Evolutionary conservation across 768 basidiomycete genomes (phyloP), one percentile per base, ranked within the genome.

Genomic region (Russula abietina): DNA sequence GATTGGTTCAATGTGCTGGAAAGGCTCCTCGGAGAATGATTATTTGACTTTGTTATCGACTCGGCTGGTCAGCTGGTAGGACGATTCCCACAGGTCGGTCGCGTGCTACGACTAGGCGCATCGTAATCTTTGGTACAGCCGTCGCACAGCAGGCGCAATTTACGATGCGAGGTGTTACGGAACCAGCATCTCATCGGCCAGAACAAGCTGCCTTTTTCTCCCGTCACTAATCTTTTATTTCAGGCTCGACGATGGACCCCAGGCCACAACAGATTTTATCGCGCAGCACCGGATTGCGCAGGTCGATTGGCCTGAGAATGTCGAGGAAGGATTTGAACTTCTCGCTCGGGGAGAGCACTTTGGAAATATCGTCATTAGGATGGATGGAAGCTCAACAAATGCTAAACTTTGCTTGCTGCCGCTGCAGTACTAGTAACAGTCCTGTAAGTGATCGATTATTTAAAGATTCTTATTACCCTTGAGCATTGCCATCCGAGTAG

Each of bases 181-280:
- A 87, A 90, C 68, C 83, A 87, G 46, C 83, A 85, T 64, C 75
- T 94, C 45, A 77, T 90, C 36, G 91, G 91, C 90, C 48, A 48
- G 79, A 71, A 17, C 5, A n/a, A 26, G 22, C 2, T 26, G 1
- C 14, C 30, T 0, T 17, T 32, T 24, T 52, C 39, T 24, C 1
- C 48, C n/a, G n/a, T n/a, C 51, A 55, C 22, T 19, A 3, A 19
- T 43, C 9, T 8, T 0, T 43, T 43, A 9, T 43, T 43, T 33
- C 61, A 91, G 91, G 90, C 39, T 89, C 89, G 2, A 91, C 86
- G 30, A 91, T 93, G 90, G 91, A 89, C 19, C 91, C 61, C 71
- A 79, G 57, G 83, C 84, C 36, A 89, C 89, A 24, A 90, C 89
- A 0, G 72, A 75, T 16, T 93, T 94, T 73, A 72, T 93, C 26